Conservation (phyloP, 768 basidiomycete species). For the Auricularia auricula-judae region DNA sequence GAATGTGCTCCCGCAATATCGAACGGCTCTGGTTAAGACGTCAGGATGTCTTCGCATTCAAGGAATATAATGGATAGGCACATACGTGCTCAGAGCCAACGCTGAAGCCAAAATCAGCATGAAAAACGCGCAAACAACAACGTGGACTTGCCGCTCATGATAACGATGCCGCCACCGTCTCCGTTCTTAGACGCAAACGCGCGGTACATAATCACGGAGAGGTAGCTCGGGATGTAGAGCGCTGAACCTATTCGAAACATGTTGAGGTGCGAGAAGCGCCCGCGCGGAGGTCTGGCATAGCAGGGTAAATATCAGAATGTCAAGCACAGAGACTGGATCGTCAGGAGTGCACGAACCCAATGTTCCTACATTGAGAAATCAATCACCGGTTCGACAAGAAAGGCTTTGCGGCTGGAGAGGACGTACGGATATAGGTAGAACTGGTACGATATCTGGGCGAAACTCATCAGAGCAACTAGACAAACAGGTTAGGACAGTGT, state of each 20-base stretch:
- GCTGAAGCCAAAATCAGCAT: conserved; percentile 29
- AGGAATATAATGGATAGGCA: conserved; percentile 8
- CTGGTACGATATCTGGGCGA: conserved; percentile 88
- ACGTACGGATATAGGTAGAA: conserved; percentile 84
- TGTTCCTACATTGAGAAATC: conserved; percentile 18
- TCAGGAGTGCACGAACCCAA: conserved; percentile 16
- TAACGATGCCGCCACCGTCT: conserved; percentile 60
- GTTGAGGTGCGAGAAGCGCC: conserved; percentile 71
- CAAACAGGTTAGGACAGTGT: conserved; percentile 3
- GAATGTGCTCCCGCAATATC: conserved; percentile 83
- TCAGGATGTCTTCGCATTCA: conserved; percentile 1
- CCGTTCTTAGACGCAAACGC: conserved; percentile 40
- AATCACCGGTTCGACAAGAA: neutral
- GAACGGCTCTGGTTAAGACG: conserved; percentile 46
- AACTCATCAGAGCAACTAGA: conserved; percentile 81
- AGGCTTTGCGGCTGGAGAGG: neutral
- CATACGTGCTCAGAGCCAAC: conserved; percentile 73
- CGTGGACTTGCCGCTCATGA: conserved; percentile 62
- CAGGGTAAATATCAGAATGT: neutral
- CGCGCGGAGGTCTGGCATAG: conserved; percentile 53
- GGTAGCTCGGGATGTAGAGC: conserved; percentile 83
- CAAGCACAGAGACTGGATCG: neutral
- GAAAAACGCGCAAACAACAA: conserved; percentile 13
- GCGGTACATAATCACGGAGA: conserved; percentile 66
- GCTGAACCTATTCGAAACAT: conserved; percentile 86